These are phyloP conservation scores for Detonula confervacea DNA, from an alignment of 352 stramenopile genomes.

Conservation along the genomic window DNA sequence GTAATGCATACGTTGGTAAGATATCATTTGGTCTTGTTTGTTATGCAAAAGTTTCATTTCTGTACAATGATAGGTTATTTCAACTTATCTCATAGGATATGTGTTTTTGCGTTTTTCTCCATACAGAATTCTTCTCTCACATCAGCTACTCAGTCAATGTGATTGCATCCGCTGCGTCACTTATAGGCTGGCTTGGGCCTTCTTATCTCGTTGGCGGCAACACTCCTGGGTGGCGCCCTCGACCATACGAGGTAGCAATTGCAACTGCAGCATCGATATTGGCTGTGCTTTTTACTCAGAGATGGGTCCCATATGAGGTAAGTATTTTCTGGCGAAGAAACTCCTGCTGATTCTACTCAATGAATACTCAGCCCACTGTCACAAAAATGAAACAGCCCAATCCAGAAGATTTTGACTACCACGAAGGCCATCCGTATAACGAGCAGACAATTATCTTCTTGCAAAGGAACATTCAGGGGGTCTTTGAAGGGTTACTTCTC, in stretches of 20 bases:
- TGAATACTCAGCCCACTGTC: too few species aligned
- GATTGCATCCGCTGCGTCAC: neutral
- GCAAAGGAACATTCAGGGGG: conserved; percentile 10
- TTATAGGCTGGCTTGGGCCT: neutral
- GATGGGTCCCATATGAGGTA: conserved; percentile 6
- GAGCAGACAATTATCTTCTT: conserved; percentile 4
- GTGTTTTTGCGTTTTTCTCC: neutral
- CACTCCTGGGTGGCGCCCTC: neutral
- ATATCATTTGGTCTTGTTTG: neutral
- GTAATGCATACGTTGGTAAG: conserved; percentile 15
- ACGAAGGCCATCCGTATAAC: conserved; percentile 4
- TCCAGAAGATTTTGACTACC: conserved; percentile 8
- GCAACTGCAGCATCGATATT: neutral
- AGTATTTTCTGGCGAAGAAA: too few species aligned
- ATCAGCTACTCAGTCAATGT: conserved; percentile 2
- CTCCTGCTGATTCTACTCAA: too few species aligned
- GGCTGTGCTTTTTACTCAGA: conserved; percentile 11
- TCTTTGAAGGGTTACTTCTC: conserved; percentile 5
- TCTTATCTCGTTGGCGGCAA: neutral
- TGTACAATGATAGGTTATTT: too few species aligned
- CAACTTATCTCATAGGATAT: too few species aligned
- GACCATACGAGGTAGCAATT: neutral
- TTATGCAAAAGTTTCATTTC: too few species aligned
- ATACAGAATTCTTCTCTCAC: conserved; percentile 10
- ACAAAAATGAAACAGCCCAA: too few species aligned